phyloP scores from a whole-genome alignment of 306 rosid species.

The Leucaena leucocephala region DNA sequence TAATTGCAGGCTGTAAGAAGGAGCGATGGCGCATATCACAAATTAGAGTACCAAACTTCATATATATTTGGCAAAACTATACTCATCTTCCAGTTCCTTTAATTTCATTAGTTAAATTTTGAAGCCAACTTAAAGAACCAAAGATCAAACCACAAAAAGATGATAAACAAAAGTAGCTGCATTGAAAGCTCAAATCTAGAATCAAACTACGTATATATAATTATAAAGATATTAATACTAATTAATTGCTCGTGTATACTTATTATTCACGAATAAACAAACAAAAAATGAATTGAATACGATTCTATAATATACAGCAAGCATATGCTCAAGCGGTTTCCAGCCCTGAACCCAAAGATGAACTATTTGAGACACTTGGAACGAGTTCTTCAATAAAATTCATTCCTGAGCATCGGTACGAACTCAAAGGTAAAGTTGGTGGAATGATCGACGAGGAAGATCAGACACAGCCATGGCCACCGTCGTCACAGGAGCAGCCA shows the following conservation, averaged over 20 bases:
- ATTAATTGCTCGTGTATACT: neutral
- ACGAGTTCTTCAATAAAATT: neutral
- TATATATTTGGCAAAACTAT: neutral
- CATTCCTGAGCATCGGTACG: neutral
- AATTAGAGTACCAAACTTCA: neutral
- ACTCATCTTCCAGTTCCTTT: neutral
- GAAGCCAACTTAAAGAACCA: neutral
- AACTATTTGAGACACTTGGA: neutral
- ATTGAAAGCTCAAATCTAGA: neutral
- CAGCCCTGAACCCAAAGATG: neutral
- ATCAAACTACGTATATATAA: neutral
- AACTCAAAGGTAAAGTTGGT: neutral
- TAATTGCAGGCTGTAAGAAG: neutral
- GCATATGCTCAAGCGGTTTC: neutral
- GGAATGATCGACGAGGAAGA: neutral
- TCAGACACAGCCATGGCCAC: constrained; percentile 56
- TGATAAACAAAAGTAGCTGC: neutral
- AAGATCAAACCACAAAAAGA: neutral
- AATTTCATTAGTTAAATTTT: neutral
- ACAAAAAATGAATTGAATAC: neutral
- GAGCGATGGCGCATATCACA: neutral
- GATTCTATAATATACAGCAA: neutral
- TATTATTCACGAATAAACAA: neutral
- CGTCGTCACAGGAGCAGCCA: constrained; percentile 61
- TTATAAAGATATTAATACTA: neutral